These are phyloP conservation scores for Cladosporium colombiae DNA, from an alignment of 2,329 filamentous ascomycete genomes.

Conservation along the genomic window DNA sequence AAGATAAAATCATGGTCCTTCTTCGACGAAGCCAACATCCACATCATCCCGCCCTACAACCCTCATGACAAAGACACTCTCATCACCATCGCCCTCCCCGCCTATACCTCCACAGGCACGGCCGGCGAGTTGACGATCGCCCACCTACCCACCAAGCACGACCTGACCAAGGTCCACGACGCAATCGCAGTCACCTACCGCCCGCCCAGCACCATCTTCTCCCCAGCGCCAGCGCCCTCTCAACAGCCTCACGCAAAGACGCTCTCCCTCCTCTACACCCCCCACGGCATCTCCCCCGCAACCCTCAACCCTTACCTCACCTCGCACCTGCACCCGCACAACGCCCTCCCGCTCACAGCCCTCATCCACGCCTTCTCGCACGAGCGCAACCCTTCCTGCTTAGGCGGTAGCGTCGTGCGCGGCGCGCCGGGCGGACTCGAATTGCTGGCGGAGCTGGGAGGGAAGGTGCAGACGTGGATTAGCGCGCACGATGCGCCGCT, in stretches of 20 bases:
- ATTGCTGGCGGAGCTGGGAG: constrained; percentile 56
- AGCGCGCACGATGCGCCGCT: constrained; percentile 64
- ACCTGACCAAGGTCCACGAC: constrained; percentile 63
- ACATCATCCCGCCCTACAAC: constrained; percentile 47
- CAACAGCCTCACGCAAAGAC: constrained; percentile 33
- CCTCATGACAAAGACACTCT: constrained; percentile 43
- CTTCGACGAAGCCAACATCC: constrained; percentile 56
- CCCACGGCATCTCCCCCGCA: constrained; percentile 61
- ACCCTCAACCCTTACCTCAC: constrained; percentile 58
- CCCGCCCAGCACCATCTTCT: constrained; percentile 38
- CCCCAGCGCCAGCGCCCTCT: background rate
- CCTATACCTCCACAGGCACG: constrained; percentile 47
- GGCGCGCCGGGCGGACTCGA: constrained; percentile 60
- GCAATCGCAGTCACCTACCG: constrained; percentile 73
- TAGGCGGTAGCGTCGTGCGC: constrained; percentile 60
- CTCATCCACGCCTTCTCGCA: constrained; percentile 66
- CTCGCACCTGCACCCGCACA: constrained; percentile 55
- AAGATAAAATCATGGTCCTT: constrained; percentile 68
- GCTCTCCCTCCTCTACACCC: constrained; percentile 64
- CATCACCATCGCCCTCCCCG: constrained; percentile 55
- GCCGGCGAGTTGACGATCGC: constrained; percentile 73
- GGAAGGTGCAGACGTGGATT: constrained; percentile 62
- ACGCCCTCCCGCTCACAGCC: constrained; percentile 62
- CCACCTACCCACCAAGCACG: constrained; percentile 62
- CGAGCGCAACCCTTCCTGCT: constrained; percentile 61